These are phyloP conservation scores for Bipolaris bicolor DNA, from an alignment of 2,329 filamentous ascomycete genomes.

Conservation along the genomic window DNA sequence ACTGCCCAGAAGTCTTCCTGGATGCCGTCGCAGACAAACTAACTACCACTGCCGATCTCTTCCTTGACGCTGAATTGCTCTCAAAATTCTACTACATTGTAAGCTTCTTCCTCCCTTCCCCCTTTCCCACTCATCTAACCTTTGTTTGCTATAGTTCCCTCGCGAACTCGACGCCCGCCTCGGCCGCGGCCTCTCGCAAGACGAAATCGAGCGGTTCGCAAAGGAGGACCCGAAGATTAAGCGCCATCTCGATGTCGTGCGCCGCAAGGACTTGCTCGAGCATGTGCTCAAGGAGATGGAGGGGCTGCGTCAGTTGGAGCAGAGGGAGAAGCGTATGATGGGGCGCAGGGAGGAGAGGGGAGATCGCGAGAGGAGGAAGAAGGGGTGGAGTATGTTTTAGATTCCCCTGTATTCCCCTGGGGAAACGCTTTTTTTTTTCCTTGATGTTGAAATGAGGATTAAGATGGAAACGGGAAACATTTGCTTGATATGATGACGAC, in stretches of 20 bases:
- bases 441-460: not conserved
- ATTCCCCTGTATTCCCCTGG: not conserved
- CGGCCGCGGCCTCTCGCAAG: constrained; percentile 76
- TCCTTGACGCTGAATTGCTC: constrained; percentile 94
- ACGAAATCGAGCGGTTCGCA: constrained; percentile 87
- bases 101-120: constrained; percentile 12
- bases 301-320: constrained; percentile 81
- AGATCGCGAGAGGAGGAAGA: constrained; percentile 36
- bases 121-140: not conserved
- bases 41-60: constrained; percentile 91
- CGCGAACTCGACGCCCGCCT: constrained; percentile 87
- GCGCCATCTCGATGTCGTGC: constrained; percentile 88
- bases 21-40: constrained; percentile 95
- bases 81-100: constrained; percentile 95
- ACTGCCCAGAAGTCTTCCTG: constrained; percentile 97
- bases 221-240: constrained; percentile 90
- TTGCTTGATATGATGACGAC: not conserved
- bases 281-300: constrained; percentile 96
- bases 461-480: not conserved
- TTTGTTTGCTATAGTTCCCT: constrained; percentile 67
- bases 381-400: constrained; percentile 43
- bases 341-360: constrained; percentile 29
- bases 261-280: constrained; percentile 89
- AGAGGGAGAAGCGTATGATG: constrained; percentile 65
- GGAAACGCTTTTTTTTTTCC: not conserved